Evolutionary conservation across 2,329 filamentous ascomycete genomes (phyloP).

Genomic region (Cucurbitaria berberidis): DNA sequence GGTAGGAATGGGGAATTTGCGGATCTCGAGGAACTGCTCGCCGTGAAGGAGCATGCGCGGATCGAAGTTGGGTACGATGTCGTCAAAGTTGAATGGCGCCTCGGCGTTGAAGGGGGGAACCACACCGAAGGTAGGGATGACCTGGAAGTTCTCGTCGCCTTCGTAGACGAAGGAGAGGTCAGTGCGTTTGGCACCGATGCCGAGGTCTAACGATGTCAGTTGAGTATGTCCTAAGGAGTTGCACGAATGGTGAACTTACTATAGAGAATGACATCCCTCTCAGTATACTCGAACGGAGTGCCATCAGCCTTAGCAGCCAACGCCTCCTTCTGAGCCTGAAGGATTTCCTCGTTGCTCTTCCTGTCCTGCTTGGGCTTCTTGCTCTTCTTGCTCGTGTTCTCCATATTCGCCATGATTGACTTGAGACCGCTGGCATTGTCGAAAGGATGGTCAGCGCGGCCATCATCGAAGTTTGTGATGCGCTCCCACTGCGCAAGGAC

Average conservation of each 20-base stretch:
- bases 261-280: constrained; percentile 91
- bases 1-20: constrained; percentile 90
- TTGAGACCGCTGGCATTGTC: constrained; percentile 77
- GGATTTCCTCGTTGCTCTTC: constrained; percentile 67
- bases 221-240: not conserved
- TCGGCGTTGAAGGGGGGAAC: constrained; percentile 90
- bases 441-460: constrained; percentile 83
- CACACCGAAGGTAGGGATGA: constrained; percentile 93
- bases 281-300: constrained; percentile 81
- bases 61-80: constrained; percentile 92
- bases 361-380: constrained; percentile 53
- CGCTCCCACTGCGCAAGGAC: constrained; percentile 68
- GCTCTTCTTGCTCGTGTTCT: constrained; percentile 67
- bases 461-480: constrained; percentile 87
- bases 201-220: constrained; percentile 65
- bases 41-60: constrained; percentile 99
- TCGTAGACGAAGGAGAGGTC: constrained; percentile 91
- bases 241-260: constrained; percentile 51
- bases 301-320: constrained; percentile 74
- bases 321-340: constrained; percentile 76
- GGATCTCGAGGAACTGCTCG: constrained; percentile 96
- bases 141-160: constrained; percentile 89
- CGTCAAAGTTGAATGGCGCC: constrained; percentile 77
- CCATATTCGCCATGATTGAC: constrained; percentile 84
- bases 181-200: constrained; percentile 86